Evolutionary conservation across 179 eudicot species (phyloP).

Genomic region (Sideroxylon spinosum): DNA sequence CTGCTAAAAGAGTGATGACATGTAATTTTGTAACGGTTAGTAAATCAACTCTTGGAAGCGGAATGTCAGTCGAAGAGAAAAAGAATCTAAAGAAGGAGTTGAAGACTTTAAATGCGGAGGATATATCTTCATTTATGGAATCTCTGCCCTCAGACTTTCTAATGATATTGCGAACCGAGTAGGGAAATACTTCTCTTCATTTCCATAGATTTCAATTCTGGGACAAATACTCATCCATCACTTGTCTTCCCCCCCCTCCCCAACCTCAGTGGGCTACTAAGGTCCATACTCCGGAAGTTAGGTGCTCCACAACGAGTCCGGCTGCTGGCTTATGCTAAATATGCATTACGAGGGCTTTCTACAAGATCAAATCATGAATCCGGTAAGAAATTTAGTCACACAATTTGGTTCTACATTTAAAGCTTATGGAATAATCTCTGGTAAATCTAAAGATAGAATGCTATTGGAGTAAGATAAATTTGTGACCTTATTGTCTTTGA

Average conservation of each 20-base stretch:
- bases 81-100: constrained; percentile 57
- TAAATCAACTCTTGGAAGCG: constrained; percentile 65
- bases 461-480: not conserved
- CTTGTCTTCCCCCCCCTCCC: not conserved
- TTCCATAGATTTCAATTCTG: not conserved
- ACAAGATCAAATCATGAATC: constrained; percentile 31
- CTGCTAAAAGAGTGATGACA: not conserved
- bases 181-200: constrained; percentile 20
- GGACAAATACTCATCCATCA: constrained; percentile 5
- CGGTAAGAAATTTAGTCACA: constrained; percentile 37
- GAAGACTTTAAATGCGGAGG: constrained; percentile 64
- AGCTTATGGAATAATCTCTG: not conserved
- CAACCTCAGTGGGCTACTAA: constrained; percentile 59
- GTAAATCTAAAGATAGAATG: not conserved
- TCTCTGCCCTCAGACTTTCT: constrained; percentile 75
- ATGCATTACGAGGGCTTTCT: constrained; percentile 65
- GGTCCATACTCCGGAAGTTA: constrained; percentile 65
- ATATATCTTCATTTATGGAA: constrained; percentile 87
- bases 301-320: constrained; percentile 60
- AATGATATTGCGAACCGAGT: constrained; percentile 72
- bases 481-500: too few species aligned
- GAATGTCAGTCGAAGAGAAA: constrained; percentile 67
- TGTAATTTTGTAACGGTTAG: constrained; percentile 30
- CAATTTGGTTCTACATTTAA: not conserved
- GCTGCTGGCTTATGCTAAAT: constrained; percentile 65